Evolutionary conservation across 371 early-diverging fungal genomes (phyloP).

Genomic region (Haplosporangium sp.): DNA sequence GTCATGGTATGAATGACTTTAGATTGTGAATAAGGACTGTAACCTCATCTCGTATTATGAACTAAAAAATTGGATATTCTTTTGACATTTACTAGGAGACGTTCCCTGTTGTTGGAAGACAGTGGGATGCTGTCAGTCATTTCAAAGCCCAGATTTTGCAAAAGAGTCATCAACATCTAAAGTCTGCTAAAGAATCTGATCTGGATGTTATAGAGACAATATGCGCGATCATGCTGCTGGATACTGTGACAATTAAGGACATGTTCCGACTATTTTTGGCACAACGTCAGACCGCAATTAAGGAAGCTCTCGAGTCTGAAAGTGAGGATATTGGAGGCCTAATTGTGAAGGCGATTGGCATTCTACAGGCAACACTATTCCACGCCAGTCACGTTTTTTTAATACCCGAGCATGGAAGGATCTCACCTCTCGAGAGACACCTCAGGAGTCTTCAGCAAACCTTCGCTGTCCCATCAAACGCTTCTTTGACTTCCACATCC

Average conservation of each 20-base stretch:
- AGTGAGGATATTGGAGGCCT: constrained; percentile 26
- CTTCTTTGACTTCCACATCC: neutral
- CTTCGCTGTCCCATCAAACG: constrained; percentile 22
- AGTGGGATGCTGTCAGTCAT: constrained; percentile 87
- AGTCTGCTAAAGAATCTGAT: constrained; percentile 58
- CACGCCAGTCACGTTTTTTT: constrained; percentile 58
- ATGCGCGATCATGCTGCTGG: constrained; percentile 72
- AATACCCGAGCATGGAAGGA: constrained; percentile 19
- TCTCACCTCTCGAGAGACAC: constrained; percentile 36
- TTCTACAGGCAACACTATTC: constrained; percentile 59
- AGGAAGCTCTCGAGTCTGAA: constrained; percentile 40
- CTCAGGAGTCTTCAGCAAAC: constrained; percentile 43
- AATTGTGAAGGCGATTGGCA: constrained; percentile 43
- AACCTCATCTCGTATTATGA: neutral
- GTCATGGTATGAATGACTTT: constrained; percentile 35
- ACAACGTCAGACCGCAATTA: constrained; percentile 58
- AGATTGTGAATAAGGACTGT: neutral
- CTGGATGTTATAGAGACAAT: constrained; percentile 70
- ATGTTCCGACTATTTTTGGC: constrained; percentile 58
- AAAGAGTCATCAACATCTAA: constrained; percentile 65
- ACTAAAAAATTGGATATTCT: neutral
- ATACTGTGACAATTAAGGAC: constrained; percentile 59
- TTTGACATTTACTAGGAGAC: constrained; percentile 59
- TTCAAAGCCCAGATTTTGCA: constrained; percentile 81
- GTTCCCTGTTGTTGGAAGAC: constrained; percentile 86